phyloP scores from a whole-genome alignment of 352 stramenopile species.

The Phytophthora pistaciae region DNA sequence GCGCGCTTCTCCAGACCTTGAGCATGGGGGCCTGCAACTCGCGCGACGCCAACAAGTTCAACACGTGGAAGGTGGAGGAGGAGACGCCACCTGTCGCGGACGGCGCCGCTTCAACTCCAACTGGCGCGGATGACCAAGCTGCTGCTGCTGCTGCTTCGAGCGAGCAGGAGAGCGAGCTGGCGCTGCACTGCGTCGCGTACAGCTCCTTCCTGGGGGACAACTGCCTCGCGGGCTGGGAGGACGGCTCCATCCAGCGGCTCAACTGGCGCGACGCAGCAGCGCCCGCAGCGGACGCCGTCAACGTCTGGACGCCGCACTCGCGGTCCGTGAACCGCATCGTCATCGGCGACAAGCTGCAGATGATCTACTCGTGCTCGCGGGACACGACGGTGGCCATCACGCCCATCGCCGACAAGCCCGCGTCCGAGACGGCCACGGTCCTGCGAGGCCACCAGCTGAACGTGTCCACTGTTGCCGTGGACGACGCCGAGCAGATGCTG shows the following conservation, averaged over 20 bases:
- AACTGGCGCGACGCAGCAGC: constrained; percentile 38
- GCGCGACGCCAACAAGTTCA: constrained; percentile 34
- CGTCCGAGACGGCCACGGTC: constrained; percentile 30
- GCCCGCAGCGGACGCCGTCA: constrained; percentile 22
- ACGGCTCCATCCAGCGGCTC: constrained; percentile 63
- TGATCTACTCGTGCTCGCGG: constrained; percentile 80
- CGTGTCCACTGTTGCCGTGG: constrained; percentile 69
- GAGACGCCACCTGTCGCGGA: constrained; percentile 16
- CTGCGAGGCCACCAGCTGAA: constrained; percentile 72
- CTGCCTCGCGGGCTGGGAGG: constrained; percentile 78
- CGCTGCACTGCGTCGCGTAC: constrained; percentile 62
- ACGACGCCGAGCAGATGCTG: constrained; percentile 59
- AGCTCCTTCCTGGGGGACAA: constrained; percentile 34
- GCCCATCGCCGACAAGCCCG: constrained; percentile 21
- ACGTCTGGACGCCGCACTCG: constrained; percentile 58
- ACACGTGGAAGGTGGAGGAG: constrained; percentile 61
- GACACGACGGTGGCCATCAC: constrained; percentile 80
- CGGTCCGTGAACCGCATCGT: constrained; percentile 73
- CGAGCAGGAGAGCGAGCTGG: constrained; percentile 38
- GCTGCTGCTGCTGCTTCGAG: constrained; percentile 1
- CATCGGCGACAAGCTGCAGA: constrained; percentile 42
- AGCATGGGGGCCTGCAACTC: constrained; percentile 68
- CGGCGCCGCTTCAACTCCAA: constrained; percentile 24
- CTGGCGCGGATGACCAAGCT: constrained; percentile 18
- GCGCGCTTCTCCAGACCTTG: not conserved